These are phyloP conservation scores for Scedosporium dehoogii DNA, from an alignment of 2,329 filamentous ascomycete genomes.

Conservation along the genomic window DNA sequence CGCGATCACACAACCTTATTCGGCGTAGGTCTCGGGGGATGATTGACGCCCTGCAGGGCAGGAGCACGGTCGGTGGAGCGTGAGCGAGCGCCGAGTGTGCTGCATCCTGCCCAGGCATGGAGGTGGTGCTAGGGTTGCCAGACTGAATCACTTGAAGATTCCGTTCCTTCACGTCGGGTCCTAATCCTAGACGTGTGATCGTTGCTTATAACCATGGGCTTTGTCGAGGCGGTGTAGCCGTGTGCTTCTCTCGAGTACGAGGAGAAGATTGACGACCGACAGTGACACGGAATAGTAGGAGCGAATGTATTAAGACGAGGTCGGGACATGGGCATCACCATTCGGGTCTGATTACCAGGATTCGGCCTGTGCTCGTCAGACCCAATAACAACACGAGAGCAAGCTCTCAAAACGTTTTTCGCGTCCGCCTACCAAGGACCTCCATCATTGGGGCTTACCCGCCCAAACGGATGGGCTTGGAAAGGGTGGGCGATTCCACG, in stretches of 20 bases:
- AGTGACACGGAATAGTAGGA: neutral
- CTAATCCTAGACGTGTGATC: too few relatives aligned
- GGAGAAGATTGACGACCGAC: too few relatives aligned
- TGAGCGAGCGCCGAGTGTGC: neutral
- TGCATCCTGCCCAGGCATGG: too few relatives aligned
- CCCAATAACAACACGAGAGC: neutral
- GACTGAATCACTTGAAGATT: too few relatives aligned
- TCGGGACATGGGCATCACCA: neutral
- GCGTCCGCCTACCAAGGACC: constrained; percentile 3
- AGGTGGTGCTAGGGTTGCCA: too few relatives aligned
- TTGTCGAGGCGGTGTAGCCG: too few relatives aligned
- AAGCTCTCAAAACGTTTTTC: neutral
- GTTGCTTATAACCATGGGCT: too few relatives aligned
- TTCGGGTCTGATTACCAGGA: neutral
- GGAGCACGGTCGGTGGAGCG: neutral
- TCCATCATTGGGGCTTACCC: constrained; percentile 9
- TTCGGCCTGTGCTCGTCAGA: neutral
- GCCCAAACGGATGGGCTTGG: constrained; percentile 15
- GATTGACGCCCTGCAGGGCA: neutral
- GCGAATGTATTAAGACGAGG: neutral
- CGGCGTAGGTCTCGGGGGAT: neutral
- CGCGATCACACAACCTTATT: neutral
- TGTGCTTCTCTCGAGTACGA: too few relatives aligned
- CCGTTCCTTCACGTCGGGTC: too few relatives aligned
- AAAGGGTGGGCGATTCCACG: constrained; percentile 16